Base-by-base conservation (phyloP, 1,284 basidiomycete species). In the Cutaneotrichosporon arboriforme region DNA sequence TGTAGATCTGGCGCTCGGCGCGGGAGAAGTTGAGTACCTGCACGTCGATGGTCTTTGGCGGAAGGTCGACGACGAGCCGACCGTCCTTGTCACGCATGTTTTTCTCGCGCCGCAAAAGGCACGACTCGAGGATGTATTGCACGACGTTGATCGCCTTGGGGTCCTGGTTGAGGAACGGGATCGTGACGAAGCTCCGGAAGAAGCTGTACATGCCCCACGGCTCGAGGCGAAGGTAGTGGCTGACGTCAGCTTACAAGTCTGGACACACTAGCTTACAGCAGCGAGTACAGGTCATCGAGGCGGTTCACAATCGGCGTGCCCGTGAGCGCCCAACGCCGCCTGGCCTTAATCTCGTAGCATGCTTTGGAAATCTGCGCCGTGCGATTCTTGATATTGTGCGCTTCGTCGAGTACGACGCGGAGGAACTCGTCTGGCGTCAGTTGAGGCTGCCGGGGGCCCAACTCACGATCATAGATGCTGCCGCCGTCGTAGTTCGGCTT, bases 261-360 rank as follows among this genome's bases (percentile, higher is more conserved):
- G 14, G 13, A 33, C 2, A 10, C 4, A 2, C 33, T 18, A 9
- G 69, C 84, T 64, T 55, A 88, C 86, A 96, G 75, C 2, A 96
- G 78, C 0, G 89, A 92, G 65, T 88, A 93, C 8, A 98, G 77
- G 67, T 97, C 93, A 58, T 97, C 94, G 4, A 97, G 79, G 46
- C 86, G 84, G 69, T 98, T 98, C 55, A 97, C 90, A 58, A 98
- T 97, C 0, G 94, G 94, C 10, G 94, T 97, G 31, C 91, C 88
- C 4, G 91, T 96, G 13, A 97, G 82, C 4, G 89, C 89, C 94
- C 94, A 98, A 59, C 89, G 81, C 35, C 89, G 79, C 54, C 84
- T 79, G 3, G 88, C 87, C 44, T 81, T 81, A 8, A 98, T 79
- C 8, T 87, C 87, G 68, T 87, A 97, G 45, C 88, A 88, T 2